A percentile compares a stretch with the other conserved stretches of the same genome.
These are phyloP conservation scores for Tilletia caries DNA, from an alignment of 1,284 basidiomycete species.

Conservation along the genomic window DNA sequence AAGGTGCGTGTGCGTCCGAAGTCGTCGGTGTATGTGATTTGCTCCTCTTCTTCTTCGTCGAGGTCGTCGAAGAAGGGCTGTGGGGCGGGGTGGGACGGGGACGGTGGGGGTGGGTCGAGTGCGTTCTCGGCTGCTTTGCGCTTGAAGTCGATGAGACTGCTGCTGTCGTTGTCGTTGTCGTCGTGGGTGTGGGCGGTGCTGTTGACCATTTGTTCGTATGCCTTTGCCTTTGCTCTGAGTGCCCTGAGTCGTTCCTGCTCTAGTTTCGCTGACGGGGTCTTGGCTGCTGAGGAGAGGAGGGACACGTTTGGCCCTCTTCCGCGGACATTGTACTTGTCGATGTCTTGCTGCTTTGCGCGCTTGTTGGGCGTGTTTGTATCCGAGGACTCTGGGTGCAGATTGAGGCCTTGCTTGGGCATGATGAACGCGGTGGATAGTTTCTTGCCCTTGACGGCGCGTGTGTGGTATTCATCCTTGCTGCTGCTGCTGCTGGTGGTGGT, in stretches of 20 bases:
- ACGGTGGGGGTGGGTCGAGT: too few relatives aligned
- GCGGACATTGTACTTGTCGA: conserved; percentile 1
- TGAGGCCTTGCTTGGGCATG: background rate
- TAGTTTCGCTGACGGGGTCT: conserved; percentile 46
- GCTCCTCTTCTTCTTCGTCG: conserved; percentile 62
- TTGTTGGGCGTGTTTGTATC: too few relatives aligned
- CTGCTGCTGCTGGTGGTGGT: background rate
- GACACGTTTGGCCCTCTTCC: background rate
- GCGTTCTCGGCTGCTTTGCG: conserved; percentile 66
- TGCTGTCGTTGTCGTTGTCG: conserved; percentile 57
- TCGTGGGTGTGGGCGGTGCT: conserved; percentile 73
- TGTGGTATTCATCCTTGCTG: background rate
- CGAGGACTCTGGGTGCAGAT: background rate
- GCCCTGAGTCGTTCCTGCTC: conserved; percentile 63
- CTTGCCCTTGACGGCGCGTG: conserved; percentile 1
- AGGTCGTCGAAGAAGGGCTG: conserved; percentile 11
- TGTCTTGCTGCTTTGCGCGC: background rate
- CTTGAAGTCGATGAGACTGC: conserved; percentile 71
- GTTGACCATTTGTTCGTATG: conserved; percentile 70
- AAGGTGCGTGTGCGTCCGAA: conserved; percentile 72
- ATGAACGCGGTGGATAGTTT: conserved; percentile 3
- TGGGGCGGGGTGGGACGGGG: too few relatives aligned
- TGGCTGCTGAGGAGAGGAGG: conserved; percentile 14
- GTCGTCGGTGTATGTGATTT: conserved; percentile 80
- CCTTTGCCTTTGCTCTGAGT: conserved; percentile 73